Conservation (phyloP, 257 asterid species). For the Ehretia macrophylla region DNA sequence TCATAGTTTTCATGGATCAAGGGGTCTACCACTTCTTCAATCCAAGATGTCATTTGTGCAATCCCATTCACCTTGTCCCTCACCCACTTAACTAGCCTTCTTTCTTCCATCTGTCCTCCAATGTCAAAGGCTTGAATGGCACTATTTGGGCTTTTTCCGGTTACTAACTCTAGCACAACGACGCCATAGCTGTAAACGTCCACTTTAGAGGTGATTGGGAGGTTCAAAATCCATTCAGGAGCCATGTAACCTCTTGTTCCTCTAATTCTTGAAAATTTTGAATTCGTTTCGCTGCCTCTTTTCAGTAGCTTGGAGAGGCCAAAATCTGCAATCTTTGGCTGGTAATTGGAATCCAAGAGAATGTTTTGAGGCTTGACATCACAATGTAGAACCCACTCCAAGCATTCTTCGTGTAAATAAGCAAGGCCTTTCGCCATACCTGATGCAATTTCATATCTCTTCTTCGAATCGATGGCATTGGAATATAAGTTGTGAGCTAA, state of each 20-base stretch:
- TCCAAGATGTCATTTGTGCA: conserved; percentile 3
- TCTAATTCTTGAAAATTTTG: conserved; percentile 22
- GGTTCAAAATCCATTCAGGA: conserved; percentile 42
- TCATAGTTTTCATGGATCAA: conserved; percentile 18
- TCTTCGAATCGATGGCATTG: conserved; percentile 30
- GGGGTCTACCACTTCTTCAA: conserved; percentile 25
- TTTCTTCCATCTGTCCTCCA: conserved; percentile 6
- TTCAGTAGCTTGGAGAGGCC: conserved; percentile 31
- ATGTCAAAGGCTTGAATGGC: not conserved
- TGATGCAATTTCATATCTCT: conserved; percentile 29
- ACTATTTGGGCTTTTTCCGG: conserved; percentile 19
- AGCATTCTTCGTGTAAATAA: conserved; percentile 42
- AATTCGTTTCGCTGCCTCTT: conserved; percentile 4
- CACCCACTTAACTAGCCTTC: conserved; percentile 25
- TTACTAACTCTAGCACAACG: conserved; percentile 35
- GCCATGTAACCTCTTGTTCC: no score
- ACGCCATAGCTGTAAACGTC: conserved; percentile 45
- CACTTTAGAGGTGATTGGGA: conserved; percentile 40
- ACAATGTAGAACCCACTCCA: conserved; percentile 46
- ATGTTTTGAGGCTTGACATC: conserved; percentile 52
- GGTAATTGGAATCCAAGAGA: conserved; percentile 25
- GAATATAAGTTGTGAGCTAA: conserved; percentile 18
- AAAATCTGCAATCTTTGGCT: conserved; percentile 42
- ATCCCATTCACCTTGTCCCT: conserved; percentile 18
- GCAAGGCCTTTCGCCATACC: conserved; percentile 41